Conservation (phyloP, 192 early-diverging fungal genomes). For the Coemansia guatemalensis region DNA sequence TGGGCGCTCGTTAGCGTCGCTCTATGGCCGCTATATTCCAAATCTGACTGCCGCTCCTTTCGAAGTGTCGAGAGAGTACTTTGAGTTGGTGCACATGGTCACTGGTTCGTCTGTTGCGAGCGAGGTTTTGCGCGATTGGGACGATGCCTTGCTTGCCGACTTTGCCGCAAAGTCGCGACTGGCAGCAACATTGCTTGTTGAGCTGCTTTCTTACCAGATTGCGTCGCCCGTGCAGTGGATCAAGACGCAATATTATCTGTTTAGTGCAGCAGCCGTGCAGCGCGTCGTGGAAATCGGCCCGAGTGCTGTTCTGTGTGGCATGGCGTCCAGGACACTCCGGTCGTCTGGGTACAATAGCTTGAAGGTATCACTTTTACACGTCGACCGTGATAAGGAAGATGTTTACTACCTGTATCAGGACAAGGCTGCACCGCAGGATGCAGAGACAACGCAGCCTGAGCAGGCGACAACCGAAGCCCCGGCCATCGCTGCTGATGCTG, state of each 20-base stretch:
- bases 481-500: no score
- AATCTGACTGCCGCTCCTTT: constrained; percentile 93
- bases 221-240: constrained; percentile 96
- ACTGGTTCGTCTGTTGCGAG: constrained; percentile 68
- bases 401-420: constrained; percentile 7
- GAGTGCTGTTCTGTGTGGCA: constrained; percentile 80
- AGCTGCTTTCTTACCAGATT: constrained; percentile 91
- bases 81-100: constrained; percentile 65
- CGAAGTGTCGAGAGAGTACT: constrained; percentile 72
- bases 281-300: constrained; percentile 90
- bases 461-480: not conserved
- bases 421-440: not conserved
- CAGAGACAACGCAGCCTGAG: not conserved
- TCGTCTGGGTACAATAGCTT: not conserved
- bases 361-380: constrained; percentile 10
- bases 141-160: not conserved
- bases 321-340: constrained; percentile 66
- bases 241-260: constrained; percentile 83
- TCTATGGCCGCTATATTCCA: constrained; percentile 85
- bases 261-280: constrained; percentile 72
- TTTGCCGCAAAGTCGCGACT: constrained; percentile 68
- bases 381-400: constrained; percentile 15
- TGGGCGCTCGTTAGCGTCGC: constrained; percentile 64
- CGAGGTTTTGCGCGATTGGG: constrained; percentile 72
- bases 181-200: constrained; percentile 76